Evolutionary conservation across 2,329 filamentous ascomycete species (phyloP).

Genomic region (Balansia obtecta): DNA sequence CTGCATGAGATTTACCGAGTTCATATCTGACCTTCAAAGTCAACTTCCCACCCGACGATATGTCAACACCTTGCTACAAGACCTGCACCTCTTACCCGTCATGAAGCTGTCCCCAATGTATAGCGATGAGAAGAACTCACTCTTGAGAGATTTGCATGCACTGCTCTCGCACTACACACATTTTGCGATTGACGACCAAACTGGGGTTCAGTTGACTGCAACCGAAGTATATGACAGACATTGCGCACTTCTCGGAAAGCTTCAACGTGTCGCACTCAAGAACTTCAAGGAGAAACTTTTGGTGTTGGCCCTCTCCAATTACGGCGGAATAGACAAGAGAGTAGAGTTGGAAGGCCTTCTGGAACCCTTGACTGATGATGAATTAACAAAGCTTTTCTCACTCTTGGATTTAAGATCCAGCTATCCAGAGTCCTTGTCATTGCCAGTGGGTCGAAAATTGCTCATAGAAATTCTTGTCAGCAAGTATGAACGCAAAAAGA

Average conservation of each 20-base stretch:
- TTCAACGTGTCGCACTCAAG: slow-evolving; percentile 69
- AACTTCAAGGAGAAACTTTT: slow-evolving; percentile 82
- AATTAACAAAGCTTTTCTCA: slow-evolving; percentile 56
- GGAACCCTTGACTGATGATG: slow-evolving; percentile 57
- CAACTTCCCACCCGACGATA: slow-evolving; percentile 90
- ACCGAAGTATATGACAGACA: slow-evolving; percentile 70
- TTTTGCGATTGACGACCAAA: slow-evolving; percentile 87
- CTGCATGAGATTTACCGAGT: slow-evolving; percentile 86
- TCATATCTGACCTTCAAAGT: slow-evolving; percentile 81
- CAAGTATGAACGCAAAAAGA: slow-evolving; percentile 62
- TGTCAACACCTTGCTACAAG: slow-evolving; percentile 75
- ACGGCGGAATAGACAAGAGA: slow-evolving; percentile 72
- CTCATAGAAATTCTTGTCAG: slow-evolving; percentile 61
- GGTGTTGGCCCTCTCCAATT: slow-evolving; percentile 86
- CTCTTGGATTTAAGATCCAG: slow-evolving; percentile 65
- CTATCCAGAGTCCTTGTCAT: slow-evolving; percentile 62
- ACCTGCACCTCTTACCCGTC: slow-evolving; percentile 70
- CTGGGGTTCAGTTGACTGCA: slow-evolving; percentile 60
- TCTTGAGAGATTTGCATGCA: slow-evolving; percentile 68
- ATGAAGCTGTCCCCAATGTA: slow-evolving; percentile 70
- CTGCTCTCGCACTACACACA: slow-evolving; percentile 79
- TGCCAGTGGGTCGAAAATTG: slow-evolving; percentile 52
- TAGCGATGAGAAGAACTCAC: slow-evolving; percentile 57
- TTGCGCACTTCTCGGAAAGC: slow-evolving; percentile 59
- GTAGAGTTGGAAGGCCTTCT: slow-evolving; percentile 69